Conservation (phyloP, 257 asterid species). For the Cinchona pubescens region DNA sequence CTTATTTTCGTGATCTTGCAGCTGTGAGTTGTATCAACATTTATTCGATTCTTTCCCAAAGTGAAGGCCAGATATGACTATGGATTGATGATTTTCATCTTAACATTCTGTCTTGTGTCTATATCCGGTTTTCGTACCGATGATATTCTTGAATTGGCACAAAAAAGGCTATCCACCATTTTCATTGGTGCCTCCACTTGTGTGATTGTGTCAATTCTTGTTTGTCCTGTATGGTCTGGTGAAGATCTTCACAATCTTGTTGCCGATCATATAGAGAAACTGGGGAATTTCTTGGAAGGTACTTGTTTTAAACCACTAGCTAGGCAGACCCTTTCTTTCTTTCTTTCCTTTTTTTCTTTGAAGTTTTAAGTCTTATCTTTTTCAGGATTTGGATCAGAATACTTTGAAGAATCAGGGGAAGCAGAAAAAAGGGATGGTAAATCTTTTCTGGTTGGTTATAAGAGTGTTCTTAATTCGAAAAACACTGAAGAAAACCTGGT, state of each 20-base stretch:
- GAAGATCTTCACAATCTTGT: conserved; percentile 67
- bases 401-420: conserved; percentile 27
- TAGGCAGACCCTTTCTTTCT: no score
- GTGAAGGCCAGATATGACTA: conserved; percentile 85
- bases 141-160: conserved; percentile 54
- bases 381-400: conserved; percentile 51
- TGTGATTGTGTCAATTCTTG: conserved; percentile 47
- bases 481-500: conserved; percentile 65
- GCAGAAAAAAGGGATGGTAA: conserved; percentile 19
- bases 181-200: conserved; percentile 61
- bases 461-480: conserved; percentile 58
- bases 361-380: no score
- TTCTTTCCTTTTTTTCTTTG: no score
- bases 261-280: conserved; percentile 46
- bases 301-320: background rate
- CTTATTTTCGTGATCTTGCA: conserved; percentile 25
- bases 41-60: conserved; percentile 58
- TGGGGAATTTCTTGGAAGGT: conserved; percentile 66
- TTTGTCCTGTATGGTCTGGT: conserved; percentile 81
- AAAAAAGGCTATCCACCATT: conserved; percentile 52
- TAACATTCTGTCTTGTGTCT: conserved; percentile 67
- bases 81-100: conserved; percentile 62
- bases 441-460: conserved; percentile 32
- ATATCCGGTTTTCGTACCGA: conserved; percentile 52
- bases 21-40: conserved; percentile 65